Percentiles rank a stretch among this genome's conserved stretches.
Evolutionary conservation across 176 grass and related monocot species (phyloP).

Genomic region (Aegilops tauschii): DNA sequence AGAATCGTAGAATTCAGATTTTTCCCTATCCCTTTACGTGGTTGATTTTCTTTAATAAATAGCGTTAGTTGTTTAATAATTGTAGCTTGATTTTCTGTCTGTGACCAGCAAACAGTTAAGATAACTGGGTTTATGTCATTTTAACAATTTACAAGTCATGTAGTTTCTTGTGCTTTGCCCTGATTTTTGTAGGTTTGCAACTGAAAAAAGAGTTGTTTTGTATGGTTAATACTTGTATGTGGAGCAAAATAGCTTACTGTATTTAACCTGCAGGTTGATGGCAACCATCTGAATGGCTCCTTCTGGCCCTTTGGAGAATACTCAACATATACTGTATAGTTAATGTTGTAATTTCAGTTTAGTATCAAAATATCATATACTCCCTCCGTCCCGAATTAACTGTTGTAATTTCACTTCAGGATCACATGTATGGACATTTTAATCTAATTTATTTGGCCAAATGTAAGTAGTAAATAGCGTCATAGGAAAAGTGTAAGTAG

Average conservation of each 20-base stretch:
- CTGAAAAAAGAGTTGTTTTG: background rate
- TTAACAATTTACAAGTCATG: background rate
- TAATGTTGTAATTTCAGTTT: slow-evolving; percentile 16
- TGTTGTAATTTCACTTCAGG: slow-evolving; percentile 16
- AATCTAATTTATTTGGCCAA: slow-evolving; percentile 16
- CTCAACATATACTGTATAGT: background rate
- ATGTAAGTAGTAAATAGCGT: background rate
- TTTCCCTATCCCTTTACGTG: background rate
- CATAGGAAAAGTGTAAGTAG: background rate
- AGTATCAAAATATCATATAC: slow-evolving; percentile 1
- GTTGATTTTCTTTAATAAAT: background rate
- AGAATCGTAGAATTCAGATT: slow-evolving; percentile 2
- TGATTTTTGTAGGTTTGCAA: background rate
- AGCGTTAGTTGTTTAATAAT: background rate
- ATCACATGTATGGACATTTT: slow-evolving; percentile 16
- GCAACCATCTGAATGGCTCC: slow-evolving; percentile 18
- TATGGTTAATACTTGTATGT: background rate
- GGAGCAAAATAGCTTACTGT: background rate
- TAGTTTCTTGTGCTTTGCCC: background rate
- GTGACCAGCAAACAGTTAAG: background rate
- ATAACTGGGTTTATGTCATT: background rate
- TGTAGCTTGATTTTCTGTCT: background rate
- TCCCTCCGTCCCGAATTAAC: no score
- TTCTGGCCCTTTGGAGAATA: slow-evolving; percentile 33
- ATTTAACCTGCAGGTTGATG: slow-evolving; percentile 38